Conservation (phyloP, 192 early-diverging fungal genomes). For the Coemansia sp. region DNA sequence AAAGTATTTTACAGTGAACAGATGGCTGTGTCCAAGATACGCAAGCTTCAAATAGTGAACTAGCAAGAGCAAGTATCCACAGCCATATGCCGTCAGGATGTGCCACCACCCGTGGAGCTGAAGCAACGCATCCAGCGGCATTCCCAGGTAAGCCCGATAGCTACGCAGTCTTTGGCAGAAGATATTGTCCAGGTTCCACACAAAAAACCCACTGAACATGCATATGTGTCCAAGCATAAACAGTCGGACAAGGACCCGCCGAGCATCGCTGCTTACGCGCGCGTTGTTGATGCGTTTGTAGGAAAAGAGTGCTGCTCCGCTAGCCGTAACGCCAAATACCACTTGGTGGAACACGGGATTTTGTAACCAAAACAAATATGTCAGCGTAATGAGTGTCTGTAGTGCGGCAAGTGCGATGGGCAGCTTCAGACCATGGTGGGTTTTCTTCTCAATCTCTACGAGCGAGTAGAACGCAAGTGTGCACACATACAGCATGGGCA, state of each 20-base stretch:
- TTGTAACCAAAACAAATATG: conserved; percentile 62
- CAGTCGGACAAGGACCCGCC: conserved; percentile 31
- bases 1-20: conserved; percentile 33
- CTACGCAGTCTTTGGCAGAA: conserved; percentile 62
- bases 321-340: conserved; percentile 57
- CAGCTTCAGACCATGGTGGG: conserved; percentile 27
- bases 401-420: conserved; percentile 52
- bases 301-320: conserved; percentile 49
- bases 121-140: conserved; percentile 54
- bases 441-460: conserved; percentile 51
- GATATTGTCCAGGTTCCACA: conserved; percentile 84
- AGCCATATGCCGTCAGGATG: conserved; percentile 61
- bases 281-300: conserved; percentile 44
- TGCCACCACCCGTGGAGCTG: conserved; percentile 73
- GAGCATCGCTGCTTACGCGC: conserved; percentile 37
- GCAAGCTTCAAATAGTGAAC: conserved; percentile 48
- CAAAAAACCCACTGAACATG: conserved; percentile 52
- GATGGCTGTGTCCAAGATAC: conserved; percentile 37
- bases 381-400: conserved; percentile 53
- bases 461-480: conserved; percentile 56
- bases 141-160: conserved; percentile 51
- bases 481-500: conserved; percentile 71
- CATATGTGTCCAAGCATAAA: conserved; percentile 59
- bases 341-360: conserved; percentile 75
- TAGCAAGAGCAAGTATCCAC: conserved; percentile 44